These are phyloP conservation scores for Fusarium sp. DNA, from an alignment of 2,329 filamentous ascomycete genomes.

Conservation along the genomic window DNA sequence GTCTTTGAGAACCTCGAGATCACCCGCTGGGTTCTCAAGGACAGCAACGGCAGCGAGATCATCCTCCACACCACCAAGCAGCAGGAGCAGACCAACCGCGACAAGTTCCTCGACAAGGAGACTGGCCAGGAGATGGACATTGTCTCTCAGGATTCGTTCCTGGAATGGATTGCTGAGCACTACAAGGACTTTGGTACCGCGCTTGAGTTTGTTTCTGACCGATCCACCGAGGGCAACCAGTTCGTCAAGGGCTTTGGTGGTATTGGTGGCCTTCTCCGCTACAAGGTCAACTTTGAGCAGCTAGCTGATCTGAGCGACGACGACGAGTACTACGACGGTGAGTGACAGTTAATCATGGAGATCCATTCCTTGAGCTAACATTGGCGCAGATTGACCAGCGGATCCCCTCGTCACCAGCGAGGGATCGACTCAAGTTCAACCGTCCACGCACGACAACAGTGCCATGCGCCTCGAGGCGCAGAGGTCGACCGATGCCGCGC, in stretches of 20 bases:
- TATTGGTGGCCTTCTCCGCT: conserved; percentile 95
- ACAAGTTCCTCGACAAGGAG: conserved; percentile 93
- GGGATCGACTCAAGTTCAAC: conserved; percentile 78
- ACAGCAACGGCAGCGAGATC: conserved; percentile 76
- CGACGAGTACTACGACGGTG: conserved; percentile 90
- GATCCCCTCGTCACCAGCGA: conserved; percentile 88
- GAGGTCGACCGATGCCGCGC: conserved; percentile 59
- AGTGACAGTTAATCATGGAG: conserved; percentile 24
- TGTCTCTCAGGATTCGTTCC: conserved; percentile 86
- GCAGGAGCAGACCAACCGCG: conserved; percentile 76
- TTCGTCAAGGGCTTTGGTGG: conserved; percentile 99
- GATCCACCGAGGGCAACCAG: conserved; percentile 98
- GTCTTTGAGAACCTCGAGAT: conserved; percentile 98
- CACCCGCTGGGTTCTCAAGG: conserved; percentile 90
- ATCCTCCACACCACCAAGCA: conserved; percentile 90
- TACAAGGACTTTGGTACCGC: conserved; percentile 98
- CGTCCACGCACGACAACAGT: conserved; percentile 58
- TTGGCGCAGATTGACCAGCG: conserved; percentile 82
- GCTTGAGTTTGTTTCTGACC: conserved; percentile 97
- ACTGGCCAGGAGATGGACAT: conserved; percentile 99
- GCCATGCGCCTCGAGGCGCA: conserved; percentile 55
- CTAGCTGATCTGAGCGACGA: conserved; percentile 92
- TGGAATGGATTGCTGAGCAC: conserved; percentile 99
- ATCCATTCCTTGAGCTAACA: conserved; percentile 13
- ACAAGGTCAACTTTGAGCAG: conserved; percentile 99